Percentiles rank a stretch among this genome's conserved stretches.
These are phyloP conservation scores for Candida odintsovae DNA, from an alignment of 805 yeast genomes.

Conservation along the genomic window DNA sequence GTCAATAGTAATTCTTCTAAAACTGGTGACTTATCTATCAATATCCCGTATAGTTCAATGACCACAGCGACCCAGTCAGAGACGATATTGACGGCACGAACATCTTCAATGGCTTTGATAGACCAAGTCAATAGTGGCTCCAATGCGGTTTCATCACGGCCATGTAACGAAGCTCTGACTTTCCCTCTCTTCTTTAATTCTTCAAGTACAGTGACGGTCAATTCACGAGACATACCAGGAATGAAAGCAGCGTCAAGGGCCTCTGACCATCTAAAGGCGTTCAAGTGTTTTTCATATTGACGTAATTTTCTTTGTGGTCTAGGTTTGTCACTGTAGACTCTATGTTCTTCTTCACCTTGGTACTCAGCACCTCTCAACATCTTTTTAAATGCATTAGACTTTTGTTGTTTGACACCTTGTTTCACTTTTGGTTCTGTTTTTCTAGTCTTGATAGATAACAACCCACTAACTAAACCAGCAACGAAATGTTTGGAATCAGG, in stretches of 20 bases:
- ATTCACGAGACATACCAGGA: constrained; percentile 73
- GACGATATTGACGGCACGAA: constrained; percentile 51
- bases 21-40: constrained; percentile 69
- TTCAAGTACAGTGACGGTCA: constrained; percentile 74
- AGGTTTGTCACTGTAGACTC: constrained; percentile 54
- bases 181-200: constrained; percentile 89
- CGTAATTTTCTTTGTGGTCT: constrained; percentile 57
- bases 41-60: constrained; percentile 66
- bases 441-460: constrained; percentile 83
- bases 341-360: constrained; percentile 82
- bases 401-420: constrained; percentile 43
- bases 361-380: constrained; percentile 91
- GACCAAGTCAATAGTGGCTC: constrained; percentile 89
- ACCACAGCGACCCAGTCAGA: constrained; percentile 76
- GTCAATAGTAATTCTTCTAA: constrained; percentile 65
- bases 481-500: constrained; percentile 85
- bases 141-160: constrained; percentile 79
- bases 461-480: constrained; percentile 86
- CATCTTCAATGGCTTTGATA: constrained; percentile 67
- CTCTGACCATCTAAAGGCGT: constrained; percentile 87
- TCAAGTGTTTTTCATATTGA: constrained; percentile 77
- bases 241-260: constrained; percentile 85
- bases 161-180: constrained; percentile 69
- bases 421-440: constrained; percentile 56
- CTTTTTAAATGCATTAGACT: constrained; percentile 63